Base-by-base conservation (phyloP, 2,329 filamentous ascomycete genomes). In the Lithohypha guttulata region DNA sequence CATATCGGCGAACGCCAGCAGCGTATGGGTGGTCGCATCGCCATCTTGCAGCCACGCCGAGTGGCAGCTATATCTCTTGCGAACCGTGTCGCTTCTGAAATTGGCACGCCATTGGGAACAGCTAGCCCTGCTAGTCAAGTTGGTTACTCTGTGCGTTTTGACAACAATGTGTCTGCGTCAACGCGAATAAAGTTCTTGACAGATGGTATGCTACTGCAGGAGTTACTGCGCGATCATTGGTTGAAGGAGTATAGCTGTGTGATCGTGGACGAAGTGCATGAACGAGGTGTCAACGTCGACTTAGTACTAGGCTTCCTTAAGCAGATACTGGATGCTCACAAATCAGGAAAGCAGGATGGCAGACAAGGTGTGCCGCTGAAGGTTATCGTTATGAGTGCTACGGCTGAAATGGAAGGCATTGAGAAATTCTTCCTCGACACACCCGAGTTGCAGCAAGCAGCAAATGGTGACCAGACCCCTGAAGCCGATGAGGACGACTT, bases 361-460 rank as follows among this genome's bases (percentile, higher is more conserved):
- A 75, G 81, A 3, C 77, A 79, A 6, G 82, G 81, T 4, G 65
- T 81, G 20, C 79, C 82, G 1, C 64, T 98, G 41, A 96, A 94
- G 58, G 77, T 96, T 3, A 75, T 94, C 22, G 75, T 96, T 55
- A 98, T 98, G 91, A 95, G 87, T 69, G 91, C 91, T 34, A 98
- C 91, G 5, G 84, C 86, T 25, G 84, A 96, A 58, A 78, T 94
- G 42, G 79, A 89, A 44, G 76, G 73, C 41, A 76, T 96, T 21
- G n/a, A n/a, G n/a, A 70, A 75, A 29, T 65, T 66, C 0, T 96
- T 94, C 58, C 95, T 96, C 48, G 61, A 55, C 20, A 11, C 42
- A 10, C 28, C 19, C 13, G n/a, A 44, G 25, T 13, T 15, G 15
- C 18, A 15, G 15, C 15, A 28, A 4, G 23, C 14, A 9, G 29